Percentiles rank a stretch among this genome's conserved stretches.
Evolutionary conservation across 1,284 basidiomycete genomes (phyloP).

Genomic region (Rhodotorula sp.): DNA sequence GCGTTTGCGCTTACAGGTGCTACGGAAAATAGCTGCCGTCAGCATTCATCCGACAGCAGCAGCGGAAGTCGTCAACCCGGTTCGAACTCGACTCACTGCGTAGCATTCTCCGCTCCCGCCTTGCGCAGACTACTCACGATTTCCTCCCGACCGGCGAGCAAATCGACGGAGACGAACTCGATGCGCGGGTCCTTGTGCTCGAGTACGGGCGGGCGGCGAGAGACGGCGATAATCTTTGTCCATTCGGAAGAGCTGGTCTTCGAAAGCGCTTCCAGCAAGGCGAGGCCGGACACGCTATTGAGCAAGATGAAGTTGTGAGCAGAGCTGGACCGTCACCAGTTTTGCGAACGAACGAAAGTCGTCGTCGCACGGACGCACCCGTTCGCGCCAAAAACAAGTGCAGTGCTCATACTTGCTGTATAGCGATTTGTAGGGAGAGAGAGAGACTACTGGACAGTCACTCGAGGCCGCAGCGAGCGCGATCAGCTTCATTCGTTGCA

Average conservation of each 20-base stretch:
- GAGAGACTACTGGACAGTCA: neutral
- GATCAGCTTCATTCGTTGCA: too few relatives aligned
- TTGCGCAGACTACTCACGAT: neutral
- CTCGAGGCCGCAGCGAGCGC: too few relatives aligned
- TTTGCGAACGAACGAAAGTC: too few relatives aligned
- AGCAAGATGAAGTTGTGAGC: too few relatives aligned
- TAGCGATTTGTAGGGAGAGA: neutral
- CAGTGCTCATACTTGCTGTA: neutral
- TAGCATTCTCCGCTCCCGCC: neutral
- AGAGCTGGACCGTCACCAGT: neutral
- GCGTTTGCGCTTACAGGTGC: too few relatives aligned
- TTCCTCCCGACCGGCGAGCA: neutral
- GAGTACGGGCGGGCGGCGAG: constrained; percentile 4
- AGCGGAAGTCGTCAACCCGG: neutral
- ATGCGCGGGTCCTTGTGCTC: constrained; percentile 3
- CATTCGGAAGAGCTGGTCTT: neutral
- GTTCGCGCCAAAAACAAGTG: constrained; percentile 8
- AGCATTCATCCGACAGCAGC: neutral
- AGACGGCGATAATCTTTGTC: constrained; percentile 13
- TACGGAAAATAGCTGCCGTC: too few relatives aligned
- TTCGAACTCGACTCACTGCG: neutral
- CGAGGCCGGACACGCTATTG: constrained; percentile 8
- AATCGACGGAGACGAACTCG: neutral
- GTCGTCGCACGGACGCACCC: neutral
- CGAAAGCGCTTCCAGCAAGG: neutral